These are phyloP conservation scores for Sphagnum magellanicum DNA, from an alignment of 228 moss, liverwort and hornwort species.

Conservation along the genomic window DNA sequence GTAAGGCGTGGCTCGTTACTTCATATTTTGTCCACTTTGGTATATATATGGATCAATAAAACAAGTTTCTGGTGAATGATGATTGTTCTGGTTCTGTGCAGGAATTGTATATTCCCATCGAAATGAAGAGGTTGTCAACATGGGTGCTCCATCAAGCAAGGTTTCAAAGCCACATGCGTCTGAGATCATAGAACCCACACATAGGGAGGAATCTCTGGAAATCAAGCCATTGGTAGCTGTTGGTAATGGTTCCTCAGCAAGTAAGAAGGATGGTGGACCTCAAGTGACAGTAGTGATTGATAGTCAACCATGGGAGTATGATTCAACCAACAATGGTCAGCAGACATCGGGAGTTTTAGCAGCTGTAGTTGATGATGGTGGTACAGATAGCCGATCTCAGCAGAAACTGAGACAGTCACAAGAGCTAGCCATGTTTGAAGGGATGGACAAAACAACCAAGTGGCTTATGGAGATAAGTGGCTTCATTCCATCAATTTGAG, in stretches of 20 bases:
- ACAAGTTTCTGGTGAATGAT: neutral
- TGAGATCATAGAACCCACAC: neutral
- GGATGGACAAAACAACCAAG: constrained; percentile 11
- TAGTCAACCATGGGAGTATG: neutral
- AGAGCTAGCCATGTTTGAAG: constrained; percentile 18
- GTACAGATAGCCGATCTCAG: neutral
- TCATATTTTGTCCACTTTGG: neutral
- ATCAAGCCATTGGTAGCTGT: neutral
- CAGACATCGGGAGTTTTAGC: neutral
- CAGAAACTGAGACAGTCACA: constrained; percentile 7
- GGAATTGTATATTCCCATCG: constrained; percentile 89
- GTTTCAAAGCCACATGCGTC: neutral
- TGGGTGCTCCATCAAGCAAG: constrained; percentile 20
- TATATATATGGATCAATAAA: neutral
- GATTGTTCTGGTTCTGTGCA: constrained; percentile 11
- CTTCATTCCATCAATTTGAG: too few species aligned
- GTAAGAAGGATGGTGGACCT: neutral
- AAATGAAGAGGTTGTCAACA: constrained; percentile 88
- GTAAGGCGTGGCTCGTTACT: neutral
- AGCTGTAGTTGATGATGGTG: neutral
- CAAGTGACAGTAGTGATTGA: neutral
- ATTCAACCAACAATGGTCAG: neutral
- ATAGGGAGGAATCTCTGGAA: neutral
- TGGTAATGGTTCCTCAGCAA: neutral
- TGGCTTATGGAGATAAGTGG: constrained; percentile 8